Base-by-base conservation (phyloP, 768 basidiomycete genomes). In the Trametes maxima region DNA sequence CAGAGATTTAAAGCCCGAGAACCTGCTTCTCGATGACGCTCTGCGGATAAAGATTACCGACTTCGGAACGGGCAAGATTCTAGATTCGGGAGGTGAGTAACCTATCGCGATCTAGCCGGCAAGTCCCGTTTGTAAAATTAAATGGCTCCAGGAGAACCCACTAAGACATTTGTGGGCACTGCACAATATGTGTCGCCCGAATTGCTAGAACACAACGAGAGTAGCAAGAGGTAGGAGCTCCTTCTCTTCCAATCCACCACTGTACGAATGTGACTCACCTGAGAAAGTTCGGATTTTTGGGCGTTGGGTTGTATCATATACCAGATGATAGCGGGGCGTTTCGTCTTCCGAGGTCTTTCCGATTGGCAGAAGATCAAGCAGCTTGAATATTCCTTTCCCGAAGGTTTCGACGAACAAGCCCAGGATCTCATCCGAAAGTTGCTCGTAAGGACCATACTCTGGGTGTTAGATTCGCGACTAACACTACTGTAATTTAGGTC, bases 341-440 rank as follows among this genome's bases (percentile, higher is more conserved):
- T 95, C 66, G 92, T 95, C 1, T 99, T 99, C 78, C 85, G 91
- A 64, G 95, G 90, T 4, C 79, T 87, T 6, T 94, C 95, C 0
- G 94, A 98, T 61, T 95, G 94, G 84, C 89, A 97, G 70, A 94
- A 94, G 77, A 92, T 98, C 75, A 90, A 95, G 75, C 82, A 85
- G 46, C 79, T 92, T 48, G 90, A 96, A 46, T 98, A 94, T 76
- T 79, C 84, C 21, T 92, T 95, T 70, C 94, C 96, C 0, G 87
- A 89, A 10, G 89, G 85, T 1, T 95, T 97, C 68, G 92, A 96
- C 68, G 77, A 81, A 46, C 81, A 88, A 42, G 94, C 94, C 4
- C 84, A 85, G 66, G 92, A 94, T 73, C 79, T 99, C 48, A 82
- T 98, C 19, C 79, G 84, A 67, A 80, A 79, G 57, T 81, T 98